Base-by-base conservation (phyloP, 768 basidiomycete species). In the Suillus fuscotomentosus region DNA sequence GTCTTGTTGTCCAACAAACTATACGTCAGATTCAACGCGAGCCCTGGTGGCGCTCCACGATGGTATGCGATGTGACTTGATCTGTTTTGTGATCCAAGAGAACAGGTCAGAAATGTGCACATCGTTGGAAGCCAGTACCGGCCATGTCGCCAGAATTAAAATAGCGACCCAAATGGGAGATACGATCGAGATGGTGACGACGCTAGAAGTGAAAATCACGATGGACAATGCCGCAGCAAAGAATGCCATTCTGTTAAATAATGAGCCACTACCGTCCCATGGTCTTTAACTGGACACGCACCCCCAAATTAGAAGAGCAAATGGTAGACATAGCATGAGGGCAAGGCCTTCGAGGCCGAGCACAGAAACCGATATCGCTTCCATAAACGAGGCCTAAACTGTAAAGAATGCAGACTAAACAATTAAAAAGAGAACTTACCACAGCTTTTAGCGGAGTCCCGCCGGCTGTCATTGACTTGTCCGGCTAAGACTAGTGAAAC, bases 401-500 rank as follows among this genome's bases (percentile, higher is more conserved):
- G 34, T 54, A n/a, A 50, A 22, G 2, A 60, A 36, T 4, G 15
- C 45, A 11, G 20, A 51, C 27, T 10, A 9, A 27, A 20, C 14
- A 11, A 38, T 64, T 10, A 1, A 27, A 14, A 48, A 42, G 24
- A 34, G 15, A 56, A 60, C 65, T 54, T 31, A 63, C 65, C 27
- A 57, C 65, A 15, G n/a, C 48, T 53, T 53, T 42, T 43, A 20
- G 57, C 62, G 9, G 62, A 63, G 34, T 66, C 39, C 20, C 41
- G 31, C 34, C 42, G 55, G 22, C 34, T 47, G 17, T 38, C 69
- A 22, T 77, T 74, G 66, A 79, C 76, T 50, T 80, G 77, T 24
- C 78, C 76, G 9, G 73, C 69, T 0, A 83, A 73, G 27, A 81
- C 61, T 15, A 79, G 67, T 7, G 75, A 76, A 17, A 63, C 15